phyloP scores from a whole-genome alignment of 257 asterid genomes.

The Solanum corneliomulleri region DNA sequence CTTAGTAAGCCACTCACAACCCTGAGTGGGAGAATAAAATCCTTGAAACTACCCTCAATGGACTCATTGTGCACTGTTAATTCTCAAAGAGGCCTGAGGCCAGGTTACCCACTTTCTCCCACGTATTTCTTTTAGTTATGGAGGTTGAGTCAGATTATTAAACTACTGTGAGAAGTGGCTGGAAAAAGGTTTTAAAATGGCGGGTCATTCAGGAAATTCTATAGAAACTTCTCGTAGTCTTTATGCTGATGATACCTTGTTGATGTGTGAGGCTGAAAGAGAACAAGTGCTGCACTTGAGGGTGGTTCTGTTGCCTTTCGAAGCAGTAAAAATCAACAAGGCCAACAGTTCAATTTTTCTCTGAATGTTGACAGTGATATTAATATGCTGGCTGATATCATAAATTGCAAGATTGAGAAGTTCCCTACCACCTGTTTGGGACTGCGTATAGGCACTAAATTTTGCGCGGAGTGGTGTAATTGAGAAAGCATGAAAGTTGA shows the following conservation, averaged over 20 bases:
- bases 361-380: neutral
- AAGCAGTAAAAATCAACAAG: neutral
- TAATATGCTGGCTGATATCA: neutral
- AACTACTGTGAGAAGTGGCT: neutral
- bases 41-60: neutral
- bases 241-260: neutral
- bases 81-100: neutral
- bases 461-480: neutral
- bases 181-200: neutral
- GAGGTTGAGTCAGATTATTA: neutral
- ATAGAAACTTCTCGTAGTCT: neutral
- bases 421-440: neutral
- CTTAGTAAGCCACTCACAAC: neutral
- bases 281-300: neutral
- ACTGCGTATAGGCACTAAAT: neutral
- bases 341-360: neutral
- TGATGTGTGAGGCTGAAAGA: neutral
- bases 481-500: neutral
- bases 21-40: neutral
- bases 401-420: neutral
- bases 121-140: neutral
- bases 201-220: neutral
- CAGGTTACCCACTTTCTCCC: neutral
- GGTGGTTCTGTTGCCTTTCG: neutral
- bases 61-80: neutral